Evolutionary conservation across 306 rosid species (phyloP).

Genomic region (Cotoneaster glaucophyllus): DNA sequence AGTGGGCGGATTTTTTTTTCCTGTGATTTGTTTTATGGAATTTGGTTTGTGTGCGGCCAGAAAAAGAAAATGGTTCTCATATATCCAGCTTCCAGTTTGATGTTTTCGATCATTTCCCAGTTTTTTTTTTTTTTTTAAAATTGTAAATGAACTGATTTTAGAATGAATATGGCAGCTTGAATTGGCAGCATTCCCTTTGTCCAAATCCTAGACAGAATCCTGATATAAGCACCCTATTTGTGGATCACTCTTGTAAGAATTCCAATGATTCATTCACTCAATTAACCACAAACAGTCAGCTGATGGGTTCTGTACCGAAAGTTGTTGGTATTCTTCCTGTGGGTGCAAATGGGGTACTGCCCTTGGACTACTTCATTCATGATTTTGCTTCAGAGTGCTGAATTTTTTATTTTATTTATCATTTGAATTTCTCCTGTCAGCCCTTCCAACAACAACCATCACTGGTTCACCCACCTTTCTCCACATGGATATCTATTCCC

Average conservation of each 20-base stretch:
- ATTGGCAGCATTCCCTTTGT: conserved; percentile 97
- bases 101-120: neutral
- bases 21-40: neutral
- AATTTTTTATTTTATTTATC: neutral
- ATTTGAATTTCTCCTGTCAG: conserved; percentile 25
- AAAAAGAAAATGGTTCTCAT: neutral
- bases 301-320: conserved; percentile 55
- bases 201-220: conserved; percentile 79
- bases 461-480: conserved; percentile 52
- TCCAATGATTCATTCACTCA: conserved; percentile 78
- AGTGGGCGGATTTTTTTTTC: neutral
- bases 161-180: conserved; percentile 57
- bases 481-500: conserved; percentile 80
- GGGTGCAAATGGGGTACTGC: conserved; percentile 73
- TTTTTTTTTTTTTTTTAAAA: neutral
- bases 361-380: conserved; percentile 11
- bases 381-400: neutral
- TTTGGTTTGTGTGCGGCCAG: neutral
- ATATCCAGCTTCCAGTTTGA: neutral
- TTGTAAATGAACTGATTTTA: conserved; percentile 16
- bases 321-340: conserved; percentile 74
- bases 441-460: conserved; percentile 64
- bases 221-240: conserved; percentile 79
- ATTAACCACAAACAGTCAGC: conserved; percentile 56
- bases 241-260: conserved; percentile 83